Percentiles rank a stretch among this genome's conserved stretches.
These are phyloP conservation scores for Mucor racemosus DNA, from an alignment of 371 early-diverging fungal species.

Conservation along the genomic window DNA sequence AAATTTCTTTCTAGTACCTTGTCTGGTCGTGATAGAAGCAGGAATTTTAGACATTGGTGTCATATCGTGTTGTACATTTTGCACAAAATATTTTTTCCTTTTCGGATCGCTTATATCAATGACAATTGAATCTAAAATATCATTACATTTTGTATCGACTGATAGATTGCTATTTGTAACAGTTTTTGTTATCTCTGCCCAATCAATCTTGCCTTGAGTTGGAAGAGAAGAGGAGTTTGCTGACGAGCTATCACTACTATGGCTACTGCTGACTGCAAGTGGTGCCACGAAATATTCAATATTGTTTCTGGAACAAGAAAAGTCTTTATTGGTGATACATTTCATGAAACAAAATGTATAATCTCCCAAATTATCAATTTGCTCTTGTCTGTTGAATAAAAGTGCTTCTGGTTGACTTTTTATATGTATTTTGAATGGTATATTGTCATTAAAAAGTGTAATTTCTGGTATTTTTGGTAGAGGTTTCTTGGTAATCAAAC, in stretches of 20 bases:
- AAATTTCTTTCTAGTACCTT: background rate
- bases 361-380: background rate
- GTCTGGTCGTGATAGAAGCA: slow-evolving; percentile 1
- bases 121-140: slow-evolving; percentile 42
- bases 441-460: background rate
- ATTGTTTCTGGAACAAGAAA: slow-evolving; percentile 47
- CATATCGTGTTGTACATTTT: slow-evolving; percentile 40
- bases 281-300: slow-evolving; percentile 62
- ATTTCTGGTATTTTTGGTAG: slow-evolving; percentile 1
- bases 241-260: too few relatives aligned
- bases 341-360: slow-evolving; percentile 3
- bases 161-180: slow-evolving; percentile 12
- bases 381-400: background rate
- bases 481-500: slow-evolving; percentile 15
- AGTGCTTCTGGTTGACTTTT: background rate
- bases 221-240: background rate
- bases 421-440: background rate
- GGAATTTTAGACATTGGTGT: slow-evolving; percentile 40
- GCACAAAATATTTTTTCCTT: slow-evolving; percentile 56
- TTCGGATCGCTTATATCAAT: slow-evolving; percentile 55
- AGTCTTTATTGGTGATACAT: slow-evolving; percentile 36
- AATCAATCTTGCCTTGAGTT: slow-evolving; percentile 50
- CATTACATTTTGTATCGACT: background rate
- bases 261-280: background rate
- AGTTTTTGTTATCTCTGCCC: slow-evolving; percentile 49